Base-by-base conservation (phyloP, 257 asterid genomes). In the Asclepias syriaca region DNA sequence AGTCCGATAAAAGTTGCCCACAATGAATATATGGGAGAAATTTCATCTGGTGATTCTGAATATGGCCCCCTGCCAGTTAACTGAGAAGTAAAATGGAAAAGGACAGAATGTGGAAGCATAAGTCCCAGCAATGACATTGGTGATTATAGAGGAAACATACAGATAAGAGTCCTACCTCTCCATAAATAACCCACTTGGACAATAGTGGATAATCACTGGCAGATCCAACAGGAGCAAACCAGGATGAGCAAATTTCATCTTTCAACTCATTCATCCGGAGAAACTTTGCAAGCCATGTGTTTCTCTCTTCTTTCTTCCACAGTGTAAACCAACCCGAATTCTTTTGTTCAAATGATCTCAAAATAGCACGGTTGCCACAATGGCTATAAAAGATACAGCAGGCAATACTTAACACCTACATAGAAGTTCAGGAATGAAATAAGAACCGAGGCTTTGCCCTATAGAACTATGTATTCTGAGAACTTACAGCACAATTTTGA, bases 191-290 rank as follows among this genome's bases (percentile, higher is more conserved):
- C 98, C 98, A 95, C 74, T 90, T 90, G 70, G 99, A 92, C 77
- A 87, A 79, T 68, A 95, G 85, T 18, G 99, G 99, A 82, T 92
- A 95, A 81, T 95, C 99, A 74, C 83, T 89, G 40, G 97, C 99
- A 49, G 98, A 95, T 55, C 99, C 99, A 80, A 95, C 99, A 11
- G 99, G 98, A 43, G 99, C 99, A 86, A 95, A 95, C 99, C 99
- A 95, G 57, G 98, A 92, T 65, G 84, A 79, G 84, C 99, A 95
- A 57, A 92, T 96, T 82, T 92, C 96, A 54, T 92, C 91, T 83
- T 90, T 95, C 70, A 88, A 84, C 85, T 95, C 86, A 79, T 89
- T 88, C 94, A 95, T 80, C 56, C 88, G 91, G 71, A 95, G 79
- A 66, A 95, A 87, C 77, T 90, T 95, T 27, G 89, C 85, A 68